phyloP scores from a whole-genome alignment of 257 asterid species.

The Solanum corneliomulleri region DNA sequence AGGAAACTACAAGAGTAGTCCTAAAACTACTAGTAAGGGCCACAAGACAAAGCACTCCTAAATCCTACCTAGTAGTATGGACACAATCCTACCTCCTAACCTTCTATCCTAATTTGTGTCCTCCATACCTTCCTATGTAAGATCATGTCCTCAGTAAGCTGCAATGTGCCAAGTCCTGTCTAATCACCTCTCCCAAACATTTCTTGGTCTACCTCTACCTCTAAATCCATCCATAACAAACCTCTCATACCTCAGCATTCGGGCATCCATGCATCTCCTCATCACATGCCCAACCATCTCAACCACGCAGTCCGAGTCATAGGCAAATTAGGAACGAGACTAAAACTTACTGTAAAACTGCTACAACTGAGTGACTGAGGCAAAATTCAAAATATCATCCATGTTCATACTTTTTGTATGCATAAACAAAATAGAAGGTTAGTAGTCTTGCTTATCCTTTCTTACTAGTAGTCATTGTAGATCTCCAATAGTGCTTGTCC shows the following conservation, averaged over 20 bases:
- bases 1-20: background rate
- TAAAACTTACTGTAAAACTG: background rate
- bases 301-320: background rate
- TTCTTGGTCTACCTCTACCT: background rate
- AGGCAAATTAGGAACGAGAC: background rate
- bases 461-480: background rate
- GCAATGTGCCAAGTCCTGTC: background rate
- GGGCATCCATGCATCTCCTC: background rate
- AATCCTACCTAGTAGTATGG: background rate
- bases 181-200: background rate
- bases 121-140: background rate
- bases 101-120: background rate
- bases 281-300: background rate
- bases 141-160: background rate
- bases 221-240: background rate
- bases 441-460: background rate
- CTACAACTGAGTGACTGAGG: background rate
- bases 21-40: background rate
- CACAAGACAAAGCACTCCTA: background rate
- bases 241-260: background rate
- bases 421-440: background rate
- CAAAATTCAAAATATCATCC: background rate
- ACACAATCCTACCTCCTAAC: background rate
- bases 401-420: background rate
- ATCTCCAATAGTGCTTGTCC: background rate